Evolutionary conservation across 2,329 filamentous ascomycete genomes (phyloP).

Genomic region (Diatrype stigma): DNA sequence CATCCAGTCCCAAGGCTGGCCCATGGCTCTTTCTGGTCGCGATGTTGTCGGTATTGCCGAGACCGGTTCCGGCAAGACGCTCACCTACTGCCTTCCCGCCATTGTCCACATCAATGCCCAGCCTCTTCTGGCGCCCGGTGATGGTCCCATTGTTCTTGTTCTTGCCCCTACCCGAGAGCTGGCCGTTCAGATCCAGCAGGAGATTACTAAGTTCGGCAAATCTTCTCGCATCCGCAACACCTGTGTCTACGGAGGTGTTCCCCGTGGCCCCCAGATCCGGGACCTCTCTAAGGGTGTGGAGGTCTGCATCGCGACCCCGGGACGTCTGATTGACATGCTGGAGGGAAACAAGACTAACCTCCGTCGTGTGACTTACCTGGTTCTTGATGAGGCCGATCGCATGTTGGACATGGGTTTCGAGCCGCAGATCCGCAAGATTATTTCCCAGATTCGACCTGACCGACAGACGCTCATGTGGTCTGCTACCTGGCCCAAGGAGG

Average conservation of each 20-base stretch:
- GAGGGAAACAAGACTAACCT: conserved; percentile 98
- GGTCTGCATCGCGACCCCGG: conserved; percentile 96
- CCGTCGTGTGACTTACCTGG: conserved; percentile 94
- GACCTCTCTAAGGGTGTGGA: conserved; percentile 93
- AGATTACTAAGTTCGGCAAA: conserved; percentile 98
- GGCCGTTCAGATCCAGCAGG: conserved; percentile 96
- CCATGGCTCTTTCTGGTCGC: conserved; percentile 96
- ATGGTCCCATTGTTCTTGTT: conserved; percentile 94
- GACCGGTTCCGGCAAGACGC: conserved; percentile 97
- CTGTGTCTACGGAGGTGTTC: conserved; percentile 98
- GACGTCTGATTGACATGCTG: conserved; percentile 97
- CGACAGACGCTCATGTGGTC: conserved; percentile 99
- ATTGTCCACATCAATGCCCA: conserved; percentile 99
- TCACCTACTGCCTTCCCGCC: conserved; percentile 95
- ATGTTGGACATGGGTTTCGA: conserved; percentile 99
- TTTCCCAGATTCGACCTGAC: conserved; percentile 94
- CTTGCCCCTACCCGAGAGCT: conserved; percentile 96
- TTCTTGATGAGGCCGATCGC: conserved; percentile 97
- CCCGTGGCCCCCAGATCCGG: conserved; percentile 94
- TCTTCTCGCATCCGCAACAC: conserved; percentile 98
- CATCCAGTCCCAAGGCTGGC: conserved; percentile 98
- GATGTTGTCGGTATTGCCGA: conserved; percentile 99
- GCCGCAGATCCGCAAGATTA: conserved; percentile 98
- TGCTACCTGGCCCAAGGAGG: conserved; percentile 98
- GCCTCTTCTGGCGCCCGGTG: conserved; percentile 88